These are phyloP conservation scores for Astraeus odoratus DNA, from an alignment of 768 basidiomycete species.

Conservation along the genomic window DNA sequence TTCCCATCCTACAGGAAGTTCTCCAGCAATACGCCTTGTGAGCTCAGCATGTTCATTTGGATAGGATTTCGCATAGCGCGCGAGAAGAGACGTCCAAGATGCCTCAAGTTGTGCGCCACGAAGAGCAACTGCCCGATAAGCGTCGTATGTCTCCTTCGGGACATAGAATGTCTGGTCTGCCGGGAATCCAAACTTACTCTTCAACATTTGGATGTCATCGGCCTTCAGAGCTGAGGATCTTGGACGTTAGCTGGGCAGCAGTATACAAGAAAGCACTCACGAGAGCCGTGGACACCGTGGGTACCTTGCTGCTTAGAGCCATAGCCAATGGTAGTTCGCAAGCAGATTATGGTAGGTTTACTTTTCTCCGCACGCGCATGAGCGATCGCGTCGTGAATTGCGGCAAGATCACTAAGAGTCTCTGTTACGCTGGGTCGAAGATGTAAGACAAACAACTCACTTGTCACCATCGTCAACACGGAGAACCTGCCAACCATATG, in stretches of 20 bases:
- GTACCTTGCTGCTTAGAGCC: constrained; percentile 92
- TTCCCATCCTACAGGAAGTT: constrained; percentile 85
- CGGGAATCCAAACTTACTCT: constrained; percentile 79
- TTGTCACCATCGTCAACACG: constrained; percentile 74
- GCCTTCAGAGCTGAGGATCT: constrained; percentile 71
- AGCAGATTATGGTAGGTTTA: constrained; percentile 83
- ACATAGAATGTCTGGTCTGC: constrained; percentile 73
- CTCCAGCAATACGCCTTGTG: constrained; percentile 73
- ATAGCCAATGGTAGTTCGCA: constrained; percentile 88
- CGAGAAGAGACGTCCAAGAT: constrained; percentile 67
- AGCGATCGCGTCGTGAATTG: constrained; percentile 72
- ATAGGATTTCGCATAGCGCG: constrained; percentile 67
- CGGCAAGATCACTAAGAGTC: constrained; percentile 58
- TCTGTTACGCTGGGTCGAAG: constrained; percentile 7
- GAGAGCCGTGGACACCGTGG: constrained; percentile 90
- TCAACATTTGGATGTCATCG: constrained; percentile 80
- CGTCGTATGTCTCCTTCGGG: constrained; percentile 61
- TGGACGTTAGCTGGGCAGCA: constrained; percentile 5
- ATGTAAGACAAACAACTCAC: constrained; percentile 30
- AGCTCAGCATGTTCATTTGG: constrained; percentile 84
- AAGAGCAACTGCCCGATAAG: constrained; percentile 60
- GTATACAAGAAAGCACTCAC: constrained; percentile 42
- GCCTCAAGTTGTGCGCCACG: constrained; percentile 69
- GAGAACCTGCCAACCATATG: constrained; percentile 94
- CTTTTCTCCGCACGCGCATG: constrained; percentile 66